These are phyloP conservation scores for Saturnispora dispora DNA, from an alignment of 805 yeast species.

Conservation along the genomic window DNA sequence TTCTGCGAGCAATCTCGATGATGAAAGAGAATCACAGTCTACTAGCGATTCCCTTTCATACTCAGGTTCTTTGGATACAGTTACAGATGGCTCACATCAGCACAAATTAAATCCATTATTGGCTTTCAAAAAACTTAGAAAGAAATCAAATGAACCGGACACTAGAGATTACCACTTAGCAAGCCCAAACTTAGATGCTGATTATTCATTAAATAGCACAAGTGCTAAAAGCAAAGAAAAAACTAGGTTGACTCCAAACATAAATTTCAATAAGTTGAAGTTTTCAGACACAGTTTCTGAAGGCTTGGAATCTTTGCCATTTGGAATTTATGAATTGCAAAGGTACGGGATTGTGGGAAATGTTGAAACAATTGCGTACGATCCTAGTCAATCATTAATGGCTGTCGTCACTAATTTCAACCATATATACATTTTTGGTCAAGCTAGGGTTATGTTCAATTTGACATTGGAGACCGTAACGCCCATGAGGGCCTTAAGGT, in stretches of 20 bases:
- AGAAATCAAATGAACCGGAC: conserved; percentile 10
- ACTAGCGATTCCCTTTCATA: not conserved
- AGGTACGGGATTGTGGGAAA: conserved; percentile 56
- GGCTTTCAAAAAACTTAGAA: conserved; percentile 10
- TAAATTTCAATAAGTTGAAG: conserved; percentile 13
- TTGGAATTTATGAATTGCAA: conserved; percentile 26
- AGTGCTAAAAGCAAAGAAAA: not conserved
- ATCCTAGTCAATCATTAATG: conserved; percentile 78
- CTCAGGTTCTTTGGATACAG: not conserved
- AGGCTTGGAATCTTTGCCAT: conserved; percentile 24
- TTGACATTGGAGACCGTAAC: conserved; percentile 43
- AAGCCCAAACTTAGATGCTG: conserved; percentile 14
- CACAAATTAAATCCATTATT: conserved; percentile 9
- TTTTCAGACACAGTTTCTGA: conserved; percentile 21
- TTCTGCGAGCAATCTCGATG: not conserved
- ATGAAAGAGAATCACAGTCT: not conserved
- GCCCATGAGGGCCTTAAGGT: conserved; percentile 46
- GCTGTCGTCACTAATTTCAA: conserved; percentile 72
- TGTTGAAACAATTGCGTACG: conserved; percentile 63
- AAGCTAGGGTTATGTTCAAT: conserved; percentile 64
- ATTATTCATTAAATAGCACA: conserved; percentile 1
- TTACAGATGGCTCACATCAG: not conserved
- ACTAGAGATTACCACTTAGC: conserved; percentile 14
- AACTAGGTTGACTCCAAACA: conserved; percentile 4
- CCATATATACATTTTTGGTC: conserved; percentile 74